These are phyloP conservation scores for Ceratocystis papillata DNA, from an alignment of 2,329 filamentous ascomycete species.

Conservation along the genomic window DNA sequence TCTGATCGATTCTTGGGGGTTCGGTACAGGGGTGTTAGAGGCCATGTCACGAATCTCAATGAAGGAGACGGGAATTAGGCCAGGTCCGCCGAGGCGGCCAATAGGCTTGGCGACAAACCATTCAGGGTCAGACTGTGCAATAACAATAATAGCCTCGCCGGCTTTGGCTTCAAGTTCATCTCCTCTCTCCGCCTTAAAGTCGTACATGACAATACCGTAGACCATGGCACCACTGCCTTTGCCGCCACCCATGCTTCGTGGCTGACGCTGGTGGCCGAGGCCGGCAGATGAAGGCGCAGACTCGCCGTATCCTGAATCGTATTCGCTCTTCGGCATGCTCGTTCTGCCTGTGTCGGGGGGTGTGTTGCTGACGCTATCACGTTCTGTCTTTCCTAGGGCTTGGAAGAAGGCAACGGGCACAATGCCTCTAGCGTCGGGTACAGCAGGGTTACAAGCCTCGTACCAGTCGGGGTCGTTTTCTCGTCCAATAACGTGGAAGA, in stretches of 20 bases:
- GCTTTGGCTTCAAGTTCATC: constrained; percentile 93
- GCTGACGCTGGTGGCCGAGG: constrained; percentile 36
- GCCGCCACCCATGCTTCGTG: constrained; percentile 37
- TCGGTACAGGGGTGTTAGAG: constrained; percentile 67
- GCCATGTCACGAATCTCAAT: constrained; percentile 94
- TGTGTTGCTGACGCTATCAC: constrained; percentile 54
- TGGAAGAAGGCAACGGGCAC: constrained; percentile 94
- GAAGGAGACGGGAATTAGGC: constrained; percentile 90
- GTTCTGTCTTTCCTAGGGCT: constrained; percentile 77
- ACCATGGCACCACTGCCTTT: constrained; percentile 59
- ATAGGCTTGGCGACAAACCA: constrained; percentile 99
- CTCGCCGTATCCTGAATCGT: constrained; percentile 86
- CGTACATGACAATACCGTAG: constrained; percentile 93
- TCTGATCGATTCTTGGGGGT: constrained; percentile 74
- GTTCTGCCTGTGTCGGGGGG: constrained; percentile 49
- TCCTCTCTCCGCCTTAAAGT: constrained; percentile 88
- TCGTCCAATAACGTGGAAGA: constrained; percentile 93
- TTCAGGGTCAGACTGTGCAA: constrained; percentile 94
- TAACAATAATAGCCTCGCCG: constrained; percentile 94
- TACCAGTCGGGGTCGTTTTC: constrained; percentile 96
- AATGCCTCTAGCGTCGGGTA: constrained; percentile 76
- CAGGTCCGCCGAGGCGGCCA: constrained; percentile 85
- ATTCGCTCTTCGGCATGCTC: constrained; percentile 45
- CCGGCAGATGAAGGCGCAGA: constrained; percentile 23
- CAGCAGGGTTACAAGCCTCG: constrained; percentile 88